Evolutionary conservation across 2,329 filamentous ascomycete genomes (phyloP), one percentile per base, ranked within the genome.

Genomic region (Colletotrichum limetticola): DNA sequence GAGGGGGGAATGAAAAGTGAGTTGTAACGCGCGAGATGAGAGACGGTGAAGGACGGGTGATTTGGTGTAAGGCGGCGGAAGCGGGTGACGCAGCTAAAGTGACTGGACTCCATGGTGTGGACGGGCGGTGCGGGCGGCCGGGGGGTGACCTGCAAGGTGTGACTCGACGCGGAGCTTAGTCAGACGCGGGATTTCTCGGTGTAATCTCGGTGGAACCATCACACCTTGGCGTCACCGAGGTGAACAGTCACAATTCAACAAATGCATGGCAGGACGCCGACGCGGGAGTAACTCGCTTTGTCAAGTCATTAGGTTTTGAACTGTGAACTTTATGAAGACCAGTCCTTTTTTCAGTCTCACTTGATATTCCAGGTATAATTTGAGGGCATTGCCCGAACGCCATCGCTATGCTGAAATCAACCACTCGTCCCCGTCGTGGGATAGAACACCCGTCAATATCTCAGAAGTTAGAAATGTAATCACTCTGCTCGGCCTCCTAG

Each of bases 401-500:
- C 74, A 46, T 66, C 69, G 74, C 74, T 74, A 74, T 75, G 72
- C 74, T 56, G 24, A 57, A 57, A 19, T 19, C 56, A 64, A 59
- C 28, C 6, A n/a, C 28, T 49, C 59, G 32, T 52, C 19, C 8
- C n/a, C n/a, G 22, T 37, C 5, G 4, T 11, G 26, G 32, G 8
- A 14, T 32, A 52, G 42, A 49, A 19, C 19, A 16, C 19, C 35
- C 26, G 9, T 37, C 24, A 42, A 35, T 14, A 2, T 5, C 22
- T 11, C 5, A 9, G 2, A 19, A 16, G 5, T n/a, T n/a, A 8
- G 14, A 30, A 2, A 8, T 11, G 28, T 11, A 12, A 6, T 69
- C 53, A 75, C 30, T 68, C 63, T 9, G 58, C 67, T 6, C 74
- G 72, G 12, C 74, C 66, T 3, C 69, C 74, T 19, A 84, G 79